Evolutionary conservation across 306 rosid genomes (phyloP).

Genomic region (Astragalus glycyphyllos): DNA sequence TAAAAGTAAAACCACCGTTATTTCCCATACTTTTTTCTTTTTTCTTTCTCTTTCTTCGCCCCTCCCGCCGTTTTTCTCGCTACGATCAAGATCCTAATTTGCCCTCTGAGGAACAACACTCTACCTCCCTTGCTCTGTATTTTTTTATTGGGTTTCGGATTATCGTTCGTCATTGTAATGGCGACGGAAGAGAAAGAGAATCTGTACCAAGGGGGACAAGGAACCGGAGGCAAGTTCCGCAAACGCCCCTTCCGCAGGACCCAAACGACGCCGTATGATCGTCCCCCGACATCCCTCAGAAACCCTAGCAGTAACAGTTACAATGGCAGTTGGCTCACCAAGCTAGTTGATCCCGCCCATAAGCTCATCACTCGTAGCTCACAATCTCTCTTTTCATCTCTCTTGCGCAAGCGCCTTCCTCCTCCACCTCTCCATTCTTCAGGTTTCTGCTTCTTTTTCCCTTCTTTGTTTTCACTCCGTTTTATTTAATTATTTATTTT

Average conservation of each 20-base stretch:
- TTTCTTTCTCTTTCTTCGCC: not conserved
- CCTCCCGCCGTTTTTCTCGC: not conserved
- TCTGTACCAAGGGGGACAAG: conserved; percentile 58
- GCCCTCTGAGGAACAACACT: not conserved
- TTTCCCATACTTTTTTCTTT: not conserved
- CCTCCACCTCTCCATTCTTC: conserved; percentile 48
- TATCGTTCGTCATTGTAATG: conserved; percentile 54
- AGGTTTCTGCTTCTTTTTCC: conserved; percentile 39
- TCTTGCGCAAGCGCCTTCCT: conserved; percentile 79
- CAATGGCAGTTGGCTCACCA: conserved; percentile 83
- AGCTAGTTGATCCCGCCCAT: conserved; percentile 94
- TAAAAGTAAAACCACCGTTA: no score
- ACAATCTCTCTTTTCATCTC: conserved; percentile 70
- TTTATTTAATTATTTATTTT: not conserved
- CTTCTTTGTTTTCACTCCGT: no score
- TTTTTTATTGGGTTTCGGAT: not conserved
- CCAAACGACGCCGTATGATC: conserved; percentile 87
- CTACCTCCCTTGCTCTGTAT: not conserved
- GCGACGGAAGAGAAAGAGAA: conserved; percentile 61
- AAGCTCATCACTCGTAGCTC: conserved; percentile 70
- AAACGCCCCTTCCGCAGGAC: conserved; percentile 63
- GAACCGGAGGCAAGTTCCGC: conserved; percentile 87
- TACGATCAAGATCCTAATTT: conserved; percentile 44
- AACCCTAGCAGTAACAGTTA: conserved; percentile 49
- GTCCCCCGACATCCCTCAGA: conserved; percentile 63